Evolutionary conservation across 306 rosid species (phyloP).

Genomic region (Quercus berberidifolia): DNA sequence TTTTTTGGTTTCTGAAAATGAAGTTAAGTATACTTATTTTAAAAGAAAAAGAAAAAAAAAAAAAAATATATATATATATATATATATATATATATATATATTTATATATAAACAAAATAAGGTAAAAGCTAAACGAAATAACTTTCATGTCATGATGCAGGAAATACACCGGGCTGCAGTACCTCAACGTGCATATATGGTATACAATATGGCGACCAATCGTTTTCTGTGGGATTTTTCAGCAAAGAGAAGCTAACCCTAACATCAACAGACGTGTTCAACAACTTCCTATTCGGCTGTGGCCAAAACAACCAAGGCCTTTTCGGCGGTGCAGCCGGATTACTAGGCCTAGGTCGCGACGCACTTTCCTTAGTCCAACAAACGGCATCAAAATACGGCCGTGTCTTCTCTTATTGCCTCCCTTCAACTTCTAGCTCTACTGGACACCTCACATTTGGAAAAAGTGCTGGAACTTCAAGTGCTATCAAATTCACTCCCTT

Average conservation of each 20-base stretch:
- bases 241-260: slow-evolving; percentile 43
- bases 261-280: slow-evolving; percentile 17
- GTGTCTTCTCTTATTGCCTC: slow-evolving; percentile 68
- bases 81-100: no score
- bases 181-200: slow-evolving; percentile 46
- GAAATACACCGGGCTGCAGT: slow-evolving; percentile 36
- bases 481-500: slow-evolving; percentile 50
- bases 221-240: slow-evolving; percentile 57
- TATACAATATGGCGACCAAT: slow-evolving; percentile 51
- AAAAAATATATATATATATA: no score
- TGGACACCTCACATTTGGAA: slow-evolving; percentile 52
- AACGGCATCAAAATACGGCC: slow-evolving; percentile 42
- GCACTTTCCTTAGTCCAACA: slow-evolving; percentile 62
- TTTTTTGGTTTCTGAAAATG: no score
- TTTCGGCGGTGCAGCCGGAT: slow-evolving; percentile 55
- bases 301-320: slow-evolving; percentile 74
- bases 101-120: no score
- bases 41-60: no score
- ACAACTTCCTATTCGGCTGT: slow-evolving; percentile 54
- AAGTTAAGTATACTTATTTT: no score
- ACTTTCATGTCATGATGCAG: slow-evolving; percentile 14
- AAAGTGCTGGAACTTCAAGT: background rate
- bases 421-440: slow-evolving; percentile 50
- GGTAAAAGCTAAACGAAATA: no score
- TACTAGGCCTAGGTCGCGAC: slow-evolving; percentile 74